Conservation (phyloP, 495 filamentous ascomycete genomes). For the Lichina pygmaea region DNA sequence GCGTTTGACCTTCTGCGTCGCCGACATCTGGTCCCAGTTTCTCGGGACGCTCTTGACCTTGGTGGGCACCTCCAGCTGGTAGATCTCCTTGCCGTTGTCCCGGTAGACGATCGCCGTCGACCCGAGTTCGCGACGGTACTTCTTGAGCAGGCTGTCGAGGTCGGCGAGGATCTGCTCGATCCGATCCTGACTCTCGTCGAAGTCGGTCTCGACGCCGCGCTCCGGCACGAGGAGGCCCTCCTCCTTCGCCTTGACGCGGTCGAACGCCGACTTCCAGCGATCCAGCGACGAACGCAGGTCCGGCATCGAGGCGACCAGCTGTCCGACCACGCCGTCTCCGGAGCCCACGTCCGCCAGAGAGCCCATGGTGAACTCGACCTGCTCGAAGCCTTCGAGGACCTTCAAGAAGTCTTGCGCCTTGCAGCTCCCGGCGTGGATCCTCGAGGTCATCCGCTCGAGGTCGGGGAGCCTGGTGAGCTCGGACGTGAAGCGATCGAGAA, state of each 20-base stretch:
- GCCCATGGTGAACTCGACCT: constrained; percentile 75
- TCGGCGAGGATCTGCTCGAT: constrained; percentile 45
- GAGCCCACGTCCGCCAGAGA: constrained; percentile 40
- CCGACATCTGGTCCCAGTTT: constrained; percentile 87
- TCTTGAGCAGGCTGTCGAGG: constrained; percentile 43
- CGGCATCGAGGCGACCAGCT: constrained; percentile 64
- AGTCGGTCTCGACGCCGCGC: constrained; percentile 76
- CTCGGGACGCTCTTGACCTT: constrained; percentile 62
- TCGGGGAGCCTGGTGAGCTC: constrained; percentile 80
- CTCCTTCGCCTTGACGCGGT: constrained; percentile 52
- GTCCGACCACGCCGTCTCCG: constrained; percentile 59
- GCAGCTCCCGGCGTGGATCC: constrained; percentile 75
- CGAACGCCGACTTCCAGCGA: constrained; percentile 84
- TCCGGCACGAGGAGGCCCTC: constrained; percentile 60
- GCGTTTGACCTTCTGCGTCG: constrained; percentile 68
- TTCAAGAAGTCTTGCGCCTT: constrained; percentile 73
- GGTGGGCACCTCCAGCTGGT: constrained; percentile 77
- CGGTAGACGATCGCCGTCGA: constrained; percentile 50
- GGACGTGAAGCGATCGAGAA: constrained; percentile 61
- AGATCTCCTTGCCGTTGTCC: constrained; percentile 90
- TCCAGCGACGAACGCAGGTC: constrained; percentile 43
- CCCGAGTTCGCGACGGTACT: constrained; percentile 36
- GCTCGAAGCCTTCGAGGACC: constrained; percentile 93
- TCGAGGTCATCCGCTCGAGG: constrained; percentile 78
- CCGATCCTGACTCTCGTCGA: constrained; percentile 57